Evolutionary conservation across 176 grass and related monocot species (phyloP).

Genomic region (Oryza nivara): DNA sequence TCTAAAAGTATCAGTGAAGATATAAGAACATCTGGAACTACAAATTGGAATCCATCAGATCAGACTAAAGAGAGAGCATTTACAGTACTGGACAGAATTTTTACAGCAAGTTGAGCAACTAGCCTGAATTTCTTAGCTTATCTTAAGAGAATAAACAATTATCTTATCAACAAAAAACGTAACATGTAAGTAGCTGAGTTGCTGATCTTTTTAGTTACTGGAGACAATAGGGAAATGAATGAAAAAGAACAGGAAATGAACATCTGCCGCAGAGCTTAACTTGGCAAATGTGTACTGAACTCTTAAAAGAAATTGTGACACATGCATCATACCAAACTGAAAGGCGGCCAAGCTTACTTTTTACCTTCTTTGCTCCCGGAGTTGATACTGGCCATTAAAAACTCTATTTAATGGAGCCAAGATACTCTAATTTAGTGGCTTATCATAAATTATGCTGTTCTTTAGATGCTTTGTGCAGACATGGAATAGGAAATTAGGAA

Average conservation of each 20-base stretch:
- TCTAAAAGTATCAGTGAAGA: slow-evolving; percentile 31
- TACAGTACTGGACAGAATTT: neutral
- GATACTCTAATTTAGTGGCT: slow-evolving; percentile 32
- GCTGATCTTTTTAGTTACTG: neutral
- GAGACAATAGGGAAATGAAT: slow-evolving; percentile 16
- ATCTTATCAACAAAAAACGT: neutral
- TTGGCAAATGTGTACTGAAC: neutral
- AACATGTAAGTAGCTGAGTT: neutral
- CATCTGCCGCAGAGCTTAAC: neutral
- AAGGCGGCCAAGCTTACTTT: neutral
- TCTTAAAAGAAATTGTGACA: neutral
- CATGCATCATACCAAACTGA: neutral
- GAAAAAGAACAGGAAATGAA: neutral
- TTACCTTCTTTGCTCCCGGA: slow-evolving; percentile 31
- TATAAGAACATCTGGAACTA: slow-evolving; percentile 39
- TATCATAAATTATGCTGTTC: slow-evolving; percentile 18
- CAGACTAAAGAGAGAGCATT: slow-evolving; percentile 13
- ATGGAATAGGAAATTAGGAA: slow-evolving; percentile 29
- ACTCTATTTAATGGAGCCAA: slow-evolving; percentile 1
- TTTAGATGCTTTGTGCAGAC: slow-evolving; percentile 26
- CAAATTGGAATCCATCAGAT: slow-evolving; percentile 7
- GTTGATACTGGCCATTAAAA: neutral
- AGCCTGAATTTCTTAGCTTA: slow-evolving; percentile 21
- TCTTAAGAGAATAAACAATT: slow-evolving; percentile 5
- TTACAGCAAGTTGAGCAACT: neutral